Evolutionary conservation across 495 filamentous ascomycete species (phyloP).

Genomic region (Penicillium herquei): DNA sequence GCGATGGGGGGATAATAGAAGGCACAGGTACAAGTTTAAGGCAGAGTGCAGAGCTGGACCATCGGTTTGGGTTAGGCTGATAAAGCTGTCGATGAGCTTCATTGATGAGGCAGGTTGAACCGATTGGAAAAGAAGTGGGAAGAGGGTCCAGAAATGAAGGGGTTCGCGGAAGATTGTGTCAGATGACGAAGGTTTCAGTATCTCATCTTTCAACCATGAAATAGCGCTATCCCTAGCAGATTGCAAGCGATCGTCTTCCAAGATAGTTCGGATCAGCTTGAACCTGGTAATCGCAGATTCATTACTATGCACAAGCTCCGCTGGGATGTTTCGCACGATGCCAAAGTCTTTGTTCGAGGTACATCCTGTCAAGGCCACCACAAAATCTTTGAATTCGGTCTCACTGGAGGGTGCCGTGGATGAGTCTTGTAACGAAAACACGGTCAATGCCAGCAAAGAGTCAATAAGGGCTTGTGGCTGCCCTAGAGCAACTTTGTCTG

Average conservation of each 20-base stretch:
- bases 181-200: slow-evolving; percentile 43
- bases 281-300: slow-evolving; percentile 68
- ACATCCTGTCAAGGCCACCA: slow-evolving; percentile 65
- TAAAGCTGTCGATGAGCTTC: slow-evolving; percentile 36
- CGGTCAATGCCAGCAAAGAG: slow-evolving; percentile 37
- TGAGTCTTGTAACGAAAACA: slow-evolving; percentile 26
- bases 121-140: slow-evolving; percentile 33
- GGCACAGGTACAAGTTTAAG: slow-evolving; percentile 46
- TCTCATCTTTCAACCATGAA: slow-evolving; percentile 83
- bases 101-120: slow-evolving; percentile 20
- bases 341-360: slow-evolving; percentile 64
- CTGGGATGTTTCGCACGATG: slow-evolving; percentile 71
- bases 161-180: slow-evolving; percentile 33
- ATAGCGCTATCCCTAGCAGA: slow-evolving; percentile 79
- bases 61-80: slow-evolving; percentile 36
- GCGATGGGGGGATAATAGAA: slow-evolving; percentile 38
- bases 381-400: slow-evolving; percentile 41
- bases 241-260: slow-evolving; percentile 72
- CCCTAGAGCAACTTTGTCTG: slow-evolving; percentile 40
- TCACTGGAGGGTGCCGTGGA: slow-evolving; percentile 25
- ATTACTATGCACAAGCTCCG: slow-evolving; percentile 70
- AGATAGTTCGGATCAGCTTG: slow-evolving; percentile 72
- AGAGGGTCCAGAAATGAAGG: slow-evolving; percentile 53
- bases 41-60: slow-evolving; percentile 41
- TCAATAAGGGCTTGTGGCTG: slow-evolving; percentile 43